Evolutionary conservation across 1,139 yeast species (phyloP), one percentile per base, ranked within the genome.

Genomic region (Suhomyces bokatorum): DNA sequence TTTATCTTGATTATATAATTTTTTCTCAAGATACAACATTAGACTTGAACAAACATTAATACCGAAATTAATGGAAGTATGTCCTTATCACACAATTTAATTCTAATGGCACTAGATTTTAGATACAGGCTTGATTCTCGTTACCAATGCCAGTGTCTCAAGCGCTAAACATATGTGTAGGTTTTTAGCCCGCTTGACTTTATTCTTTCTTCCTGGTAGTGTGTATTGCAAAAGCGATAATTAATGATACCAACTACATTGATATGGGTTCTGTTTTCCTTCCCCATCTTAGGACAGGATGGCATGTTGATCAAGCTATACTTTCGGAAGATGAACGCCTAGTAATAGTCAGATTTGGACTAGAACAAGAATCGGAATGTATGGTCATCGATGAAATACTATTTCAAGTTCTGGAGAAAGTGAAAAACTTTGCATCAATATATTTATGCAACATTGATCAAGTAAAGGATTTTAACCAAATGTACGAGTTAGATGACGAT

Each of bases 231-330:
- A 27, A 3, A 10, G 12, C n/a, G 29, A 9, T 4, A 12, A 26
- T 12, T 27, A 10, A 27, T 15, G 17, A 15, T 27, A 6, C 20
- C 22, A 35, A 22, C 20, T 38, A 16, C 15, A 4, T 16, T 15
- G 10, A 3, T 10, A 11, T 88, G 96, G 95, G 95, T 10, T 85
- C 95, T 50, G 85, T 88, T 6, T 87, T 91, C 58, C 73, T 91
- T 43, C 96, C 97, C 10, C 96, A 91, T 63, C 70, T 93, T 51
- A 82, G 78, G 28, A 80, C 95, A 0, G 99, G 97, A 4, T 78
- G 83, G 96, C 99, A 93, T 62, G 99, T 93, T 24, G 99, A 95
- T 66, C 98, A 93, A 61, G 97, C 99, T 7, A 93, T 93, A 37
- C 69, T 77, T 14, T 69, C 80, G 1, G 99, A 93, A 58, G 95